These are phyloP conservation scores for Amanita thiersii DNA, from an alignment of 768 basidiomycete species.

Conservation along the genomic window DNA sequence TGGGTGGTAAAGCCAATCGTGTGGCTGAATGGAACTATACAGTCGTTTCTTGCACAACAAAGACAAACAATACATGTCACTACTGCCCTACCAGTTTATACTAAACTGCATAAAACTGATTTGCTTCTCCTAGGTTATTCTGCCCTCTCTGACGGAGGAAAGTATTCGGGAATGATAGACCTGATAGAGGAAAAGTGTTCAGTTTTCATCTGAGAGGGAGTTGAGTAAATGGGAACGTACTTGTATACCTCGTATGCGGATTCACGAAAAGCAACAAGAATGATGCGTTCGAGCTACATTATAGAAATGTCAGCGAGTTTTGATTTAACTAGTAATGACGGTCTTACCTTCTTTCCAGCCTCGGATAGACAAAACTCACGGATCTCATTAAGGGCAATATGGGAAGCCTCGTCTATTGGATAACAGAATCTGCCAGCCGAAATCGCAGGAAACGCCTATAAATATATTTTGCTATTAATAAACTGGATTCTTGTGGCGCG, in stretches of 20 bases:
- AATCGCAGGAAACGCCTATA: constrained; percentile 72
- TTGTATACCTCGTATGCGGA: constrained; percentile 56
- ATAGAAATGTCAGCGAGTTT: not conserved
- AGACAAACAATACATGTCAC: too few species aligned
- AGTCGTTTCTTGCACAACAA: constrained; percentile 23
- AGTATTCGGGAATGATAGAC: constrained; percentile 54
- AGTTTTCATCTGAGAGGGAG: too few species aligned
- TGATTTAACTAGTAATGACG: too few species aligned
- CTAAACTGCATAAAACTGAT: too few species aligned
- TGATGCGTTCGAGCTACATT: constrained; percentile 52
- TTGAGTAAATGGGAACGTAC: constrained; percentile 24
- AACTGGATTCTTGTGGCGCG: not conserved
- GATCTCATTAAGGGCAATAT: constrained; percentile 53
- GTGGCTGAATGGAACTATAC: constrained; percentile 34
- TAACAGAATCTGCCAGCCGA: constrained; percentile 78
- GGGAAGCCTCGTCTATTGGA: constrained; percentile 65
- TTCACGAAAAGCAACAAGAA: constrained; percentile 70
- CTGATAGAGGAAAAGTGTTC: constrained; percentile 16
- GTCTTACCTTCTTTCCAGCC: constrained; percentile 35
- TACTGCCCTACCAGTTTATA: too few species aligned
- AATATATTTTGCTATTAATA: not conserved
- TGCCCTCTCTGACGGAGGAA: constrained; percentile 34
- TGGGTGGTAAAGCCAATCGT: constrained; percentile 13
- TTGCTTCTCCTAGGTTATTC: too few species aligned
- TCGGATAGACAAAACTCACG: constrained; percentile 51